phyloP scores from a whole-genome alignment of 2,329 filamentous ascomycete genomes.

The Xylaria sp. region DNA sequence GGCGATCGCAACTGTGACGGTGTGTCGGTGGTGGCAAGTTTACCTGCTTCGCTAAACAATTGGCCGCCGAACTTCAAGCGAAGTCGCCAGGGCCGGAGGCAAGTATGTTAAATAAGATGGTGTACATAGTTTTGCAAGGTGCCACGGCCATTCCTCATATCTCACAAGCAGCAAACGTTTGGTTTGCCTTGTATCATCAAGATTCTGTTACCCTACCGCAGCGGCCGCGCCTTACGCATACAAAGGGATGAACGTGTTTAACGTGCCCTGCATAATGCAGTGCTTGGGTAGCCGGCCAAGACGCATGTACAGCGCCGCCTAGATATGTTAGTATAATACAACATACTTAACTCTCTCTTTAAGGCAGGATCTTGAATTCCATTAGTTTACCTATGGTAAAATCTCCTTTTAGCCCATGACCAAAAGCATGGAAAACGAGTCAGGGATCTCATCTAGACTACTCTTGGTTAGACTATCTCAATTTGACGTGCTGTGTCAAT shows the following conservation, averaged over 20 bases:
- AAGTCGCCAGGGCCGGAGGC: neutral
- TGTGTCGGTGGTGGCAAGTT: neutral
- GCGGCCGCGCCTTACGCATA: conserved; percentile 15
- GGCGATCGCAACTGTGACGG: neutral
- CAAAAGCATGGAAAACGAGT: neutral
- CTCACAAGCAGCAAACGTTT: neutral
- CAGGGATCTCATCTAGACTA: neutral
- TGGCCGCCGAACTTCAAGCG: neutral
- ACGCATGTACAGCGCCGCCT: conserved; percentile 14
- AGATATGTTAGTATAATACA: neutral
- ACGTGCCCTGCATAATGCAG: conserved; percentile 36
- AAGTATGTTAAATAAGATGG: no score
- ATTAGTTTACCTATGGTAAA: neutral
- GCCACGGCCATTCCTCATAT: neutral
- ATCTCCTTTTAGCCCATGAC: conserved; percentile 1
- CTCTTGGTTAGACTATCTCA: neutral
- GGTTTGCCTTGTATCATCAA: conserved; percentile 11
- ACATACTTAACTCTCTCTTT: neutral
- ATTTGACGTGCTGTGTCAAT: neutral
- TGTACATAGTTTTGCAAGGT: neutral
- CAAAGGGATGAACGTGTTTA: conserved; percentile 22
- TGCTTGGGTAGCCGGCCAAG: conserved; percentile 16
- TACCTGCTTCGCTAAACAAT: neutral
- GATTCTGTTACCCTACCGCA: conserved; percentile 18
- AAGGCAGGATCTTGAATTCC: neutral